Percentiles rank a stretch among this genome's conserved stretches.
Conservation (phyloP, 805 yeast genomes). For the Kodamaea nitidulidarum region DNA sequence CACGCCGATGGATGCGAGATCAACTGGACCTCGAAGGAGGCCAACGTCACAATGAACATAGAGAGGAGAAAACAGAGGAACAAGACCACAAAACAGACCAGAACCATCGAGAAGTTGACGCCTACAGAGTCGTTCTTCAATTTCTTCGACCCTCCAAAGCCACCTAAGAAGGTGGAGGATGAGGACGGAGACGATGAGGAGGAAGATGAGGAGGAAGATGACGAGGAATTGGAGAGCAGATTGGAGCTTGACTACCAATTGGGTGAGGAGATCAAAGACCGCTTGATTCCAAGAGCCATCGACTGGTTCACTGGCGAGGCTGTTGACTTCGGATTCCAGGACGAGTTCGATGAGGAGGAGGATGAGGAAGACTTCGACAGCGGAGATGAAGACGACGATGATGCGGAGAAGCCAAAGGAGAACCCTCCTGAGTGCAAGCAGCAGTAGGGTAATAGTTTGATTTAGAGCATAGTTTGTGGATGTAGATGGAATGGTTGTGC, state of each 20-base stretch:
- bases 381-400: slow-evolving; percentile 61
- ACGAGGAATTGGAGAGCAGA: slow-evolving; percentile 73
- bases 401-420: slow-evolving; percentile 54
- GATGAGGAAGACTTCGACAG: slow-evolving; percentile 62
- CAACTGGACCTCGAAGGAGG: slow-evolving; percentile 76
- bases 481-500: no score
- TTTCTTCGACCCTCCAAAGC: slow-evolving; percentile 90
- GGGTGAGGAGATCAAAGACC: slow-evolving; percentile 95
- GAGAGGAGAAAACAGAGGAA: slow-evolving; percentile 97
- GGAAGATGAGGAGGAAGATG: slow-evolving; percentile 55
- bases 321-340: slow-evolving; percentile 62
- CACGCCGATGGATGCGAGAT: slow-evolving; percentile 90
- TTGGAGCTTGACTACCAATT: slow-evolving; percentile 90
- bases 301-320: slow-evolving; percentile 99
- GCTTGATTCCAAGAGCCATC: slow-evolving; percentile 91
- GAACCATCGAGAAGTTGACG: slow-evolving; percentile 90
- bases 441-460: slow-evolving; percentile 31
- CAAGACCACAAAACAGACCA: slow-evolving; percentile 91
- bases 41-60: slow-evolving; percentile 77
- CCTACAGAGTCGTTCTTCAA: slow-evolving; percentile 95
- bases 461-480: neutral
- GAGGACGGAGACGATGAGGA: slow-evolving; percentile 50
- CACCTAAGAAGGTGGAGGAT: slow-evolving; percentile 43
- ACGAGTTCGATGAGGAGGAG: slow-evolving; percentile 56
- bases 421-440: slow-evolving; percentile 79